Conservation (phyloP, 768 basidiomycete genomes). For the Boletus insuetus region DNA sequence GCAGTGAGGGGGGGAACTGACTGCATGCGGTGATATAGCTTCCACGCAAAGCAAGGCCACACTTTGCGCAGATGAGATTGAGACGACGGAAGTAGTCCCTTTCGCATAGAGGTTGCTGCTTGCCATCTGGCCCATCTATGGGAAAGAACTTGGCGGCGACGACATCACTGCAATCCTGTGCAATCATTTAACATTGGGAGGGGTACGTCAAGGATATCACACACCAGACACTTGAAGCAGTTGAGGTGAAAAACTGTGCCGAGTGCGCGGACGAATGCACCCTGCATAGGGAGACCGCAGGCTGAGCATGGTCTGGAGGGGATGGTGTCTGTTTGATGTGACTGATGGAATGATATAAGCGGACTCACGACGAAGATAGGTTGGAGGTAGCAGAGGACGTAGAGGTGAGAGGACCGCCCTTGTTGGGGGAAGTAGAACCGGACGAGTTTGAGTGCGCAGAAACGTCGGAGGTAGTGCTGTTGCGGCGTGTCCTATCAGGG, state of each 20-base stretch:
- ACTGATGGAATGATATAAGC: slow-evolving; percentile 8
- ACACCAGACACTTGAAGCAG: slow-evolving; percentile 96
- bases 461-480: slow-evolving; percentile 47
- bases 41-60: slow-evolving; percentile 88
- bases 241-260: slow-evolving; percentile 94
- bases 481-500: slow-evolving; percentile 45
- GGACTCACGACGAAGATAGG: slow-evolving; percentile 58
- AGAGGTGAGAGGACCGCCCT: slow-evolving; percentile 48
- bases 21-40: slow-evolving; percentile 99
- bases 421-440: slow-evolving; percentile 36
- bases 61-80: slow-evolving; percentile 95
- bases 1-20: slow-evolving; percentile 40
- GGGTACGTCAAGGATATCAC: slow-evolving; percentile 27
- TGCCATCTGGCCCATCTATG: slow-evolving; percentile 86
- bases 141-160: slow-evolving; percentile 99
- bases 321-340: not conserved
- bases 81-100: slow-evolving; percentile 95
- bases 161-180: slow-evolving; percentile 91
- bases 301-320: slow-evolving; percentile 63
- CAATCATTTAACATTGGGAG: slow-evolving; percentile 4
- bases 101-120: slow-evolving; percentile 95
- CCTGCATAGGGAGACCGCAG: slow-evolving; percentile 82
- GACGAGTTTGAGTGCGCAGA: slow-evolving; percentile 59
- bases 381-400: slow-evolving; percentile 53
- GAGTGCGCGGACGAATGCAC: slow-evolving; percentile 94